These are phyloP conservation scores for Limonium bicolor DNA, from an alignment of 148 eudicot genomes.

Conservation along the genomic window DNA sequence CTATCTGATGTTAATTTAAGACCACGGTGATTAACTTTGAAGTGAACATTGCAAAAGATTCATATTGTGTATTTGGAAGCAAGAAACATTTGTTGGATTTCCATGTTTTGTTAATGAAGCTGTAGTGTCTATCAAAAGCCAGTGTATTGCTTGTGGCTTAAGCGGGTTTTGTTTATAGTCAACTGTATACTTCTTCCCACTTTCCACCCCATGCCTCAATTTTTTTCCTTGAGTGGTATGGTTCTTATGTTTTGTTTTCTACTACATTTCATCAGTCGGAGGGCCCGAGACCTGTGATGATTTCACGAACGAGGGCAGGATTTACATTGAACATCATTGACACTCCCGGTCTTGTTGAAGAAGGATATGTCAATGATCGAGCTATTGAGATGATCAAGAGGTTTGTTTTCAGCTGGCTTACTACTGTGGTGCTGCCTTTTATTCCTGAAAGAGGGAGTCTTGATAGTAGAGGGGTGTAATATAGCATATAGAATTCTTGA, in stretches of 20 bases:
- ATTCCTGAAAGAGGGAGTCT: too few relatives aligned
- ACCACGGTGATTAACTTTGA: too few relatives aligned
- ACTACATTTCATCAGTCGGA: constrained; percentile 73
- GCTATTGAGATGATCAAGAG: constrained; percentile 69
- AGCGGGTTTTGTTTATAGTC: too few relatives aligned
- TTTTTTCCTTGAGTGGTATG: neutral
- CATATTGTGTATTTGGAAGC: too few relatives aligned
- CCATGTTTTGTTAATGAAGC: too few relatives aligned
- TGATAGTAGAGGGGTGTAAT: too few relatives aligned
- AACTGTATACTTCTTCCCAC: neutral
- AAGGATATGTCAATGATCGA: constrained; percentile 84
- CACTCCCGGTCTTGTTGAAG: constrained; percentile 95
- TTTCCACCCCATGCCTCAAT: neutral
- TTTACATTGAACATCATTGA: constrained; percentile 87
- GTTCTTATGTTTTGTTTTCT: neutral
- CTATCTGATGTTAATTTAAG: neutral
- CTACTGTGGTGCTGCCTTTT: neutral
- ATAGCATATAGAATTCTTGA: too few relatives aligned
- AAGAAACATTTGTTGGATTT: too few relatives aligned
- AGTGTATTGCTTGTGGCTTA: too few relatives aligned
- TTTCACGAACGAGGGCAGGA: constrained; percentile 73
- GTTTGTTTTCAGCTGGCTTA: constrained; percentile 21
- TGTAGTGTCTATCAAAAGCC: too few relatives aligned
- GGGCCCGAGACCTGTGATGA: constrained; percentile 75
- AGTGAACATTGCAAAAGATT: too few relatives aligned